Conservation (phyloP, 2,329 filamentous ascomycete genomes). For the Fusarium sp. region DNA sequence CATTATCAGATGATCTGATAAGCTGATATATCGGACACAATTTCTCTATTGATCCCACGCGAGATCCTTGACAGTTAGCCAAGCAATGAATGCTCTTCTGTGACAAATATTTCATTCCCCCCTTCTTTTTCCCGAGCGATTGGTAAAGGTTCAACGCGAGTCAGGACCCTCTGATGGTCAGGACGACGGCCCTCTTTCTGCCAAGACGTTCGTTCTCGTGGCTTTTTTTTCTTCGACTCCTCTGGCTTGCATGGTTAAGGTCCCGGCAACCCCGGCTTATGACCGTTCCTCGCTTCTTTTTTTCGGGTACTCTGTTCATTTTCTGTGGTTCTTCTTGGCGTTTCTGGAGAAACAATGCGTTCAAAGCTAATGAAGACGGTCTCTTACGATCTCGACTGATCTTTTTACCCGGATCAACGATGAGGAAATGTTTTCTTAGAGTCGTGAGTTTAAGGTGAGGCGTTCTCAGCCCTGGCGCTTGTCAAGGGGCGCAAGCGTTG, state of each 20-base stretch:
- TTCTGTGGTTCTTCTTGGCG: neutral
- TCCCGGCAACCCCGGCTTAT: neutral
- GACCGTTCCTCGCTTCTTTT: constrained; percentile 1
- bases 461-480: constrained; percentile 17
- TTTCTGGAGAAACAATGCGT: neutral
- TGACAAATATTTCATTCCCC: neutral
- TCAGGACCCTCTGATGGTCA: neutral
- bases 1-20: constrained; percentile 40
- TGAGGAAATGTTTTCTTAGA: neutral
- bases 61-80: neutral
- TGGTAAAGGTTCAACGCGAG: constrained; percentile 1
- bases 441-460: constrained; percentile 11
- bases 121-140: neutral
- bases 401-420: neutral
- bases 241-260: neutral
- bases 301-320: neutral
- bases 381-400: neutral
- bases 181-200: neutral
- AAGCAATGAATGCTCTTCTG: neutral
- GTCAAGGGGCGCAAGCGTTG: neutral
- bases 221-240: neutral
- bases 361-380: neutral
- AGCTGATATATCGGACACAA: constrained; percentile 14
- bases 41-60: neutral
- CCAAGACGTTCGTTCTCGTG: constrained; percentile 2